phyloP scores from a whole-genome alignment of 257 asterid species.

The Catharanthus roseus region DNA sequence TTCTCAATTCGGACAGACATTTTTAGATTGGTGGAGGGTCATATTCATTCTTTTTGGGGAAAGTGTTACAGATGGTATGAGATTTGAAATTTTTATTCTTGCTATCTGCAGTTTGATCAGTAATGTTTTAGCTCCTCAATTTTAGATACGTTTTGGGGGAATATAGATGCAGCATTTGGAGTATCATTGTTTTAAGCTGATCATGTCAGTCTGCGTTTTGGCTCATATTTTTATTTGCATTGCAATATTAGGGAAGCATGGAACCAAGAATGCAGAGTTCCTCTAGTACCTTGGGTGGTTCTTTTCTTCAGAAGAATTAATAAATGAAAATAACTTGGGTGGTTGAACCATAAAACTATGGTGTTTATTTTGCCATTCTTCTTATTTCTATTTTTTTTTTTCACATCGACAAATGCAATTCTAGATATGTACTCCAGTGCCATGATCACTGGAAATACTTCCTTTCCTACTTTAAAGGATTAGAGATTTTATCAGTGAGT shows the following conservation, averaged over 20 bases:
- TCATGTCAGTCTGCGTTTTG: not conserved
- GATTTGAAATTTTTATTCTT: not conserved
- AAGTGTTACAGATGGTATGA: not conserved
- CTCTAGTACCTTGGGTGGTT: not conserved
- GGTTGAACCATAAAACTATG: not conserved
- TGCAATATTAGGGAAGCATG: not conserved
- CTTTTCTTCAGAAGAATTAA: not conserved
- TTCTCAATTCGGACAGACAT: not conserved
- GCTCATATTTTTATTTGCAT: not conserved
- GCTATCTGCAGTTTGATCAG: not conserved
- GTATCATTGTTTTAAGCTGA: not conserved
- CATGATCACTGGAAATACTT: not conserved
- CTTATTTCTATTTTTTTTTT: not conserved
- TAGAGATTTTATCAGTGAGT: not conserved
- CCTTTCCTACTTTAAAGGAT: not conserved
- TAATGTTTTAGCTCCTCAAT: not conserved
- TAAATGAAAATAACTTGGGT: not conserved
- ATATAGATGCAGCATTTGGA: not conserved
- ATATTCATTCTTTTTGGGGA: not conserved
- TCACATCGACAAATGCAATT: not conserved
- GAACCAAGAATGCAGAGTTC: not conserved
- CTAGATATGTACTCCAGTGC: not conserved
- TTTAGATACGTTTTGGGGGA: not conserved
- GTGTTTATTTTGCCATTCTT: not conserved
- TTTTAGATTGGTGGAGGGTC: not conserved